Evolutionary conservation across 352 stramenopile species (phyloP).

Genomic region (Phytophthora sp.): DNA sequence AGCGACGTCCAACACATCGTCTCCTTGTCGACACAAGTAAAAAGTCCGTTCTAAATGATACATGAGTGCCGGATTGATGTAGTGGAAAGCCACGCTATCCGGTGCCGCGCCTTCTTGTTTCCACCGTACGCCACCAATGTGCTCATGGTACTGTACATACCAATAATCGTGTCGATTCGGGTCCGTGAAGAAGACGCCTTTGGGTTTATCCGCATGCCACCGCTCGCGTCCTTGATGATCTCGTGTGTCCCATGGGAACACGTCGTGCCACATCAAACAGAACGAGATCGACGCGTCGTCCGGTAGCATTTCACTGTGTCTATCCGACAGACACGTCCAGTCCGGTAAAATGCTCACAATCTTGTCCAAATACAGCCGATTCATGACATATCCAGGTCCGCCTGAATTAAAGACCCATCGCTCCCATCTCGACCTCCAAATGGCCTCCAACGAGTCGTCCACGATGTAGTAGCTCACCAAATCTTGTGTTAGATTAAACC

Average conservation of each 20-base stretch:
- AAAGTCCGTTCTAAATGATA: slow-evolving; percentile 78
- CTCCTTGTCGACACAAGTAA: slow-evolving; percentile 66
- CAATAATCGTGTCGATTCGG: slow-evolving; percentile 62
- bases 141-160: slow-evolving; percentile 76
- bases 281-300: slow-evolving; percentile 85
- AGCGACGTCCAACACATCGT: slow-evolving; percentile 49
- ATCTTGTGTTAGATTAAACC: slow-evolving; percentile 77
- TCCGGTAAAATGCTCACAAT: slow-evolving; percentile 64
- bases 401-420: slow-evolving; percentile 86
- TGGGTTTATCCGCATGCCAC: slow-evolving; percentile 77
- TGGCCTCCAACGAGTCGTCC: slow-evolving; percentile 58
- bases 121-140: slow-evolving; percentile 67
- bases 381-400: slow-evolving; percentile 80
- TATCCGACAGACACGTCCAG: slow-evolving; percentile 67
- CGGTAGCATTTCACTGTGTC: slow-evolving; percentile 73
- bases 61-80: slow-evolving; percentile 74
- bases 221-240: slow-evolving; percentile 73
- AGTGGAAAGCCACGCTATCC: slow-evolving; percentile 82
- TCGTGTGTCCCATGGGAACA: slow-evolving; percentile 77
- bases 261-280: slow-evolving; percentile 85
- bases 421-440: slow-evolving; percentile 62
- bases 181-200: slow-evolving; percentile 71
- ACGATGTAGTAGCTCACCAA: slow-evolving; percentile 84
- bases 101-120: slow-evolving; percentile 59
- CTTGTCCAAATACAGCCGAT: slow-evolving; percentile 75